phyloP scores from a whole-genome alignment of 2,329 filamentous ascomycete species.

The Cercospora sojina region DNA sequence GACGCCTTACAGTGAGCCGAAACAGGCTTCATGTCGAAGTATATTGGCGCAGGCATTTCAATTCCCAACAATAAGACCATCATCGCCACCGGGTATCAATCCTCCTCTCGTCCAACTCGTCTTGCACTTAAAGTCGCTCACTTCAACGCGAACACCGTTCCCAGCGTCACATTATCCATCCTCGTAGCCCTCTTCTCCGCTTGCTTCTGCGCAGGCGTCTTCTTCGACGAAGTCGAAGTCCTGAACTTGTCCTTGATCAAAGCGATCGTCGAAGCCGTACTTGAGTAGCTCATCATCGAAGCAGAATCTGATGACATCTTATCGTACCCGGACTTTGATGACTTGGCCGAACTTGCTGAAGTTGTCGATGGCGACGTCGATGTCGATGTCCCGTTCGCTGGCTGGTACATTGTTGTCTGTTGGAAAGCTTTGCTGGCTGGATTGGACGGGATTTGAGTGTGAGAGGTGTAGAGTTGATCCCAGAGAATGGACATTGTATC shows the following conservation, averaged over 20 bases:
- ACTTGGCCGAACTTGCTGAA: background rate
- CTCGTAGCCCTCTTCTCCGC: slow-evolving; percentile 9
- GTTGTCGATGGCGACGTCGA: background rate
- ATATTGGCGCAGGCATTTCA: background rate
- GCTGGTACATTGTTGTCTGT: slow-evolving; percentile 17
- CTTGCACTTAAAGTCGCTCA: background rate
- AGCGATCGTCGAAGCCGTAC: slow-evolving; percentile 14
- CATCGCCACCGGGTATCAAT: background rate
- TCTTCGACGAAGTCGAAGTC: background rate
- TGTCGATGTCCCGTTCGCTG: slow-evolving; percentile 10
- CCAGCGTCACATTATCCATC: slow-evolving; percentile 16
- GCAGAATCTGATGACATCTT: background rate
- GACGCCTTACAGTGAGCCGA: background rate
- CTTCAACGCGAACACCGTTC: slow-evolving; percentile 12
- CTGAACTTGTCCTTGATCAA: slow-evolving; percentile 23
- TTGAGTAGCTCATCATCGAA: slow-evolving; percentile 14
- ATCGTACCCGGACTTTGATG: background rate
- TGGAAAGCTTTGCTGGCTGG: slow-evolving; percentile 7
- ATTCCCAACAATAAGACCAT: background rate
- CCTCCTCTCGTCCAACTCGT: background rate
- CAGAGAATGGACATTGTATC: slow-evolving; percentile 14
- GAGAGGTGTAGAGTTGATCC: slow-evolving; percentile 18
- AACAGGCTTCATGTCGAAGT: background rate
- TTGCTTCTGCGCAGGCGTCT: slow-evolving; percentile 19
- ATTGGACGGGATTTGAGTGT: slow-evolving; percentile 1